Conservation (phyloP, 2,329 filamentous ascomycete genomes). For the Diaporthe vexans region DNA sequence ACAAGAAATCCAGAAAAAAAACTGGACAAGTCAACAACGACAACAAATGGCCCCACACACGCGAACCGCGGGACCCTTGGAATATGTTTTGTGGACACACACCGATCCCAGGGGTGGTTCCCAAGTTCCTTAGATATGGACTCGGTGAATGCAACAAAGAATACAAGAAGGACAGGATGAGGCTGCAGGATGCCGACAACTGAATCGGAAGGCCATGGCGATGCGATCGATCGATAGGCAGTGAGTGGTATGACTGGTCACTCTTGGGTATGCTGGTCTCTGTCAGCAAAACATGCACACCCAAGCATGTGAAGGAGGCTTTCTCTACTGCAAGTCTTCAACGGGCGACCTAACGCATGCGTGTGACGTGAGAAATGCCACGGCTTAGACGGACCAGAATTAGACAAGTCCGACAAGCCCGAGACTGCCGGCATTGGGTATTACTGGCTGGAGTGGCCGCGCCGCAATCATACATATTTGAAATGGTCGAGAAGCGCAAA, state of each 20-base stretch:
- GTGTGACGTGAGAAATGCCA: slow-evolving; percentile 19
- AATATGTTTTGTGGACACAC: background rate
- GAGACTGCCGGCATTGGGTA: background rate
- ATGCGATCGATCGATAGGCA: slow-evolving; percentile 15
- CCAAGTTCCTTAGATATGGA: no score
- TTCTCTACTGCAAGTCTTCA: background rate
- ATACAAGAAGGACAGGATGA: background rate
- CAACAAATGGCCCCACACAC: background rate
- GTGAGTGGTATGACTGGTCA: background rate
- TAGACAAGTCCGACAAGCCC: background rate
- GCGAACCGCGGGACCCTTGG: background rate
- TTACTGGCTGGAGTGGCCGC: background rate
- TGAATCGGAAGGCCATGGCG: slow-evolving; percentile 9
- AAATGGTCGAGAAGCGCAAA: no score
- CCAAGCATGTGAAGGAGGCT: slow-evolving; percentile 9
- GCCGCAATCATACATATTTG: background rate
- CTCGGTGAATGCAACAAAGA: no score
- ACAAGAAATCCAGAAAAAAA: slow-evolving; percentile 2
- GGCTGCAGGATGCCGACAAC: slow-evolving; percentile 6
- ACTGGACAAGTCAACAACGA: slow-evolving; percentile 20
- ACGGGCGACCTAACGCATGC: background rate
- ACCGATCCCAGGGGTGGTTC: slow-evolving; percentile 1
- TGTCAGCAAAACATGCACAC: background rate
- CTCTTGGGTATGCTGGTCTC: background rate
- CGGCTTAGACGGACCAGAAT: slow-evolving; percentile 2